Evolutionary conservation across 768 basidiomycete species (phyloP), one percentile per base, ranked within the genome.

Genomic region (Mycena haematopus): DNA sequence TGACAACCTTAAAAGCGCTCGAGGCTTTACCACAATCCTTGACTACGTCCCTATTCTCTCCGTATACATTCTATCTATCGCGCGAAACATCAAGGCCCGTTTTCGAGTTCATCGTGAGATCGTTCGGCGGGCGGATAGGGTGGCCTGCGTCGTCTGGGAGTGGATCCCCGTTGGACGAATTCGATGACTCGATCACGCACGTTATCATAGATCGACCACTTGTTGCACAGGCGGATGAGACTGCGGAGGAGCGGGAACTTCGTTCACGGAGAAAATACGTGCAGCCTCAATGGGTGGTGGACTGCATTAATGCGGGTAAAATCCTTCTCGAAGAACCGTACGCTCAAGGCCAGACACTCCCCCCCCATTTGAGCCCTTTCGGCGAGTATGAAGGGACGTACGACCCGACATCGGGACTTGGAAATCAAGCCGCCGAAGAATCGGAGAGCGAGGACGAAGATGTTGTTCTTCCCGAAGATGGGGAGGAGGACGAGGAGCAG

Each of bases 231-330:
- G 53, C 71, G 25, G 75, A 81, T 56, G 88, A 86, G 70, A 81
- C 83, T 0, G 66, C 79, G 17, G 85, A 84, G 55, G 85, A 90
- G 66, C 82, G 84, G 68, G 86, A 88, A 68, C 80, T 83, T 45
- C 81, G 87, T 38, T 76, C 82, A 46, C 85, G 86, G 73, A 84
- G 95, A 70, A 94, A 92, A 72, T 93, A 91, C 74, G 84, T 99
- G 19, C 97, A 99, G 75, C 97, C 97, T 13, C 96, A 99, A 75
- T 99, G 97, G 97, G 84, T 97, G 33, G 93, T 94, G 36, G 97
- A 99, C 74, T 97, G 92, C 74, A 88, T 97, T 73, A 99, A 99
- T 73, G 84, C 87, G 9, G 88, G 89, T 11, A 92, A 85, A 73
- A 83, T 96, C 61, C 82, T 98, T 29, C 83, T 93, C 0, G 92